A percentile compares a stretch with the other conserved stretches of the same genome.
Conservation (phyloP, 768 basidiomycete genomes). For the Trametes villosa region DNA sequence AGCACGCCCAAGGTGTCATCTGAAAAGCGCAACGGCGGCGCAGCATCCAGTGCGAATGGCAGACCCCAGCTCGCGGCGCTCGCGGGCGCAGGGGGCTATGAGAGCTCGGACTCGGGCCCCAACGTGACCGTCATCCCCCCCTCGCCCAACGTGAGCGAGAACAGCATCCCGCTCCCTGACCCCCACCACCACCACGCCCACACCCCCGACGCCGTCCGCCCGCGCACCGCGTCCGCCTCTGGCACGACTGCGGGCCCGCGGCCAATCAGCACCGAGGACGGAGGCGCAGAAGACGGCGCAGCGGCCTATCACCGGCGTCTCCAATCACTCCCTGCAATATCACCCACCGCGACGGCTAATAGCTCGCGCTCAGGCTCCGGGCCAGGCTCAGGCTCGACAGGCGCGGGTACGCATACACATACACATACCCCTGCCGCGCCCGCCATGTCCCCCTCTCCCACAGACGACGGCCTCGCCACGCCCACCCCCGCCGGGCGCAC, state of each 20-base stretch:
- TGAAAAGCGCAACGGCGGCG: conserved; percentile 9
- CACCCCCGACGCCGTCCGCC: neutral
- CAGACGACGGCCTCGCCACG: conserved; percentile 30
- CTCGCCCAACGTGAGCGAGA: conserved; percentile 32
- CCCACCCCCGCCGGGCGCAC: conserved; percentile 29
- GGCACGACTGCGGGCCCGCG: conserved; percentile 1
- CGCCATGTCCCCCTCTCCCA: conserved; percentile 7
- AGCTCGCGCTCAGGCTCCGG: conserved; percentile 11
- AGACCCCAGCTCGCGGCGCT: conserved; percentile 6
- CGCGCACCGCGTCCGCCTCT: conserved; percentile 9
- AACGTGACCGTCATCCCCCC: conserved; percentile 41
- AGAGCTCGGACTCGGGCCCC: conserved; percentile 29
- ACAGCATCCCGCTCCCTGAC: conserved; percentile 18
- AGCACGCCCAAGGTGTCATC: neutral
- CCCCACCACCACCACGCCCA: conserved; percentile 1
- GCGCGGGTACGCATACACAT: neutral
- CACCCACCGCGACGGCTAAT: conserved; percentile 13
- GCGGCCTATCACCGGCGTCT: conserved; percentile 16
- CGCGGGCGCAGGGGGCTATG: conserved; percentile 1
- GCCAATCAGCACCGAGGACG: conserved; percentile 16
- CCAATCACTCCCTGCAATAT: conserved; percentile 19
- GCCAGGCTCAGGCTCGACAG: neutral
- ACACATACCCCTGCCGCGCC: conserved; percentile 5
- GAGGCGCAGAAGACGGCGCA: neutral
- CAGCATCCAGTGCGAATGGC: neutral